phyloP scores from a whole-genome alignment of 2,329 filamentous ascomycete species.

The Colletotrichum sp. region DNA sequence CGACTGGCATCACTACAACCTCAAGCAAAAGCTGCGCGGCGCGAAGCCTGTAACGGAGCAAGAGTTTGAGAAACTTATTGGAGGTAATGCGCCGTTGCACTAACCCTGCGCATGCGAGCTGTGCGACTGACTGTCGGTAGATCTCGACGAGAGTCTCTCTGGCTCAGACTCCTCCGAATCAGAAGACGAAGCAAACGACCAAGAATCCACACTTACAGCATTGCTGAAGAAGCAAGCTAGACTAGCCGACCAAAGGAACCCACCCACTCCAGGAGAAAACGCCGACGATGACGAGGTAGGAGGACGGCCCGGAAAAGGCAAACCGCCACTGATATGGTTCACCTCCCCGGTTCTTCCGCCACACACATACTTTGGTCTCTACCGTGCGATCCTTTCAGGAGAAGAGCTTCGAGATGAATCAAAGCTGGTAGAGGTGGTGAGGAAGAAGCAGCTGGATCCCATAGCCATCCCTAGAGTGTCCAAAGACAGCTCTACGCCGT shows the following conservation, averaged over 20 bases:
- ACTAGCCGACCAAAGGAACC: slow-evolving; percentile 57
- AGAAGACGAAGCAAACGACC: slow-evolving; percentile 59
- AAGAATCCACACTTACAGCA: slow-evolving; percentile 75
- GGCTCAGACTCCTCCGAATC: slow-evolving; percentile 80
- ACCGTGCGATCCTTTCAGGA: slow-evolving; percentile 78
- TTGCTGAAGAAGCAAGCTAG: slow-evolving; percentile 85
- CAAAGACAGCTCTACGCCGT: slow-evolving; percentile 56
- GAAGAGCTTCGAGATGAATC: slow-evolving; percentile 71
- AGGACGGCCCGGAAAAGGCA: slow-evolving; percentile 51
- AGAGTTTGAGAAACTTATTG: slow-evolving; percentile 88
- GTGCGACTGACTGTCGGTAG: slow-evolving; percentile 28
- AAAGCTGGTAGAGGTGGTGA: slow-evolving; percentile 71
- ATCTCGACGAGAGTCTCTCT: slow-evolving; percentile 90
- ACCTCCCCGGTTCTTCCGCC: slow-evolving; percentile 74
- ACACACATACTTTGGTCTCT: slow-evolving; percentile 84
- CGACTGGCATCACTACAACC: slow-evolving; percentile 91
- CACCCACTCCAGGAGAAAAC: slow-evolving; percentile 55
- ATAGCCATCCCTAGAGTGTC: slow-evolving; percentile 56
- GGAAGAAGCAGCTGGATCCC: slow-evolving; percentile 78
- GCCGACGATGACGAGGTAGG: slow-evolving; percentile 39
- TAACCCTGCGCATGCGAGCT: background rate
- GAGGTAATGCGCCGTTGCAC: slow-evolving; percentile 30
- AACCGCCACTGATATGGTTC: slow-evolving; percentile 83
- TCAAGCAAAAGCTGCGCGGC: slow-evolving; percentile 88
- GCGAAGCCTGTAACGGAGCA: slow-evolving; percentile 73